Percentiles rank a stretch among this genome's conserved stretches.
Evolutionary conservation across 2,329 filamentous ascomycete species (phyloP).

Genomic region (Monosporascus sp.): DNA sequence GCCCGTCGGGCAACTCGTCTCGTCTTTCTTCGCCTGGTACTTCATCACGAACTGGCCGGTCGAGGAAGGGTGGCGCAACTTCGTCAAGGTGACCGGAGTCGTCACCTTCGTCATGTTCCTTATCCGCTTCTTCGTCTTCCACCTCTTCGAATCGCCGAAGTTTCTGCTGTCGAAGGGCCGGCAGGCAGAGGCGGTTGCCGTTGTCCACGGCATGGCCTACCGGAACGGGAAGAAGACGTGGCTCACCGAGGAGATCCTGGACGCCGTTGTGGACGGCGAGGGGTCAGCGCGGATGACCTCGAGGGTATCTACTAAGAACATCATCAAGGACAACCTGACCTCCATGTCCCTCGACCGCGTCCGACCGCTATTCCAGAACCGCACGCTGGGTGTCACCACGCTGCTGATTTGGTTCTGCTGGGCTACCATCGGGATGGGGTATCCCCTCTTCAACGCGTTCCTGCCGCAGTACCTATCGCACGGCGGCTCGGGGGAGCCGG

Average conservation of each 20-base stretch:
- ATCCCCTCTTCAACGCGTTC: conserved; percentile 85
- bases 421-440: conserved; percentile 79
- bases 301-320: conserved; percentile 27
- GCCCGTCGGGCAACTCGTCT: conserved; percentile 74
- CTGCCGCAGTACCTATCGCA: conserved; percentile 78
- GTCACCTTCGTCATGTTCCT: conserved; percentile 74
- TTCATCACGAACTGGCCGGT: conserved; percentile 65
- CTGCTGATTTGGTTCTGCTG: conserved; percentile 70
- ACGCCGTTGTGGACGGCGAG: conserved; percentile 46
- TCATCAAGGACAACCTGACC: conserved; percentile 55
- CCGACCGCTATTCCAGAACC: conserved; percentile 57
- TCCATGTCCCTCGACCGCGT: conserved; percentile 65
- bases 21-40: conserved; percentile 68
- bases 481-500: conserved; percentile 37
- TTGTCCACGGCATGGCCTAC: conserved; percentile 72
- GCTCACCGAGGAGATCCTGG: conserved; percentile 67
- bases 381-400: conserved; percentile 47
- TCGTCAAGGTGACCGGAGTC: conserved; percentile 65
- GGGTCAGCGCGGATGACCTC: conserved; percentile 17
- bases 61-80: conserved; percentile 72
- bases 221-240: conserved; percentile 67
- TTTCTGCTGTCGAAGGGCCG: conserved; percentile 72
- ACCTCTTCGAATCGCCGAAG: conserved; percentile 81
- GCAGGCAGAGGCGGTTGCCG: conserved; percentile 72
- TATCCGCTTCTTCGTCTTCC: conserved; percentile 73